Conservation (phyloP, 352 stramenopile genomes). For the Globisporangium paroecandrum region DNA sequence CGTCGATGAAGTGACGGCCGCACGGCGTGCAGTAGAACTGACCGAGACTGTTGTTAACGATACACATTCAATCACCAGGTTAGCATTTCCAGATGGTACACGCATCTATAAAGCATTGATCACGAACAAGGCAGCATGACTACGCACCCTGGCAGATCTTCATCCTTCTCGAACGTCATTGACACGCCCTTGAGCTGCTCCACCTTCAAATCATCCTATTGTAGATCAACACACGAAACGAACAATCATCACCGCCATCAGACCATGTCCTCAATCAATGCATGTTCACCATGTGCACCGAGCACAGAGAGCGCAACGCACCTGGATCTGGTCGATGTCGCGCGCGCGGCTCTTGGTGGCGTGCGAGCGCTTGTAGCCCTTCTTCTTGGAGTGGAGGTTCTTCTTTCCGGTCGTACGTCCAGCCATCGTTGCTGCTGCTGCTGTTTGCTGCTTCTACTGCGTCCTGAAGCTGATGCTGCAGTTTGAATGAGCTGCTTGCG, state of each 20-base stretch:
- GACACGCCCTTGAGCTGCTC: conserved; percentile 58
- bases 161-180: conserved; percentile 74
- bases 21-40: conserved; percentile 89
- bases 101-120: not conserved
- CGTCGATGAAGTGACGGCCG: conserved; percentile 82
- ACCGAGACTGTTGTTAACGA: conserved; percentile 41
- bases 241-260: not conserved
- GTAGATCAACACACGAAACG: not conserved
- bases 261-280: not conserved
- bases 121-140: not conserved
- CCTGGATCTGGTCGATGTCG: conserved; percentile 87
- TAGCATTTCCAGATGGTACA: not conserved
- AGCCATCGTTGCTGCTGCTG: conserved; percentile 32
- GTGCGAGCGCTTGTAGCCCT: conserved; percentile 83
- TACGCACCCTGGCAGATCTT: conserved; percentile 76
- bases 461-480: conserved; percentile 11
- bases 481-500: conserved; percentile 7
- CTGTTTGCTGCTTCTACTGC: conserved; percentile 5
- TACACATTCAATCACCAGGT: not conserved
- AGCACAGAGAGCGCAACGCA: conserved; percentile 16
- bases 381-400: conserved; percentile 80
- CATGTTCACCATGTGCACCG: not conserved
- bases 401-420: conserved; percentile 57
- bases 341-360: conserved; percentile 76
- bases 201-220: conserved; percentile 64